phyloP scores from a whole-genome alignment of 768 basidiomycete species.

The Lactarius trivialis region DNA sequence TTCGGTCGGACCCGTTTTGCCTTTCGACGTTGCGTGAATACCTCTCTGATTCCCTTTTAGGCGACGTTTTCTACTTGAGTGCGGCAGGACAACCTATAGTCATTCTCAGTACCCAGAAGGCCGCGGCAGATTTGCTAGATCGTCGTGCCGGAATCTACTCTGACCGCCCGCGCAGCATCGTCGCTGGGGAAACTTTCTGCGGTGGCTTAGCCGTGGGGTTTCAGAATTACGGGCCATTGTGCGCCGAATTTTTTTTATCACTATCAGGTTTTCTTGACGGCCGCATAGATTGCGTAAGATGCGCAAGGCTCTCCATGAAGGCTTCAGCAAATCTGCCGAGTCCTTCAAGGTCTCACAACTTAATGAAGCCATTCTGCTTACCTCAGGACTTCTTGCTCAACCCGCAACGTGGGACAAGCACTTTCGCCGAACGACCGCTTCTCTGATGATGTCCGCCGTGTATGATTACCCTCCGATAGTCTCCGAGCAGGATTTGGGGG shows the following conservation, averaged over 20 bases:
- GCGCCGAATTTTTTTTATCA: neutral
- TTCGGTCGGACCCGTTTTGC: conserved; percentile 5
- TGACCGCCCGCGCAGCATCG: conserved; percentile 18
- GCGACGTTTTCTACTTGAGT: conserved; percentile 20
- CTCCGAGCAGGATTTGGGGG: too few relatives aligned
- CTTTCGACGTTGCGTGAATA: too few relatives aligned
- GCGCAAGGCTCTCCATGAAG: too few relatives aligned
- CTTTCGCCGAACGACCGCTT: too few relatives aligned
- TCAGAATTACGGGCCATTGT: conserved; percentile 18
- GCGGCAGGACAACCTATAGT: conserved; percentile 22
- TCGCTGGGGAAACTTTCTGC: conserved; percentile 13
- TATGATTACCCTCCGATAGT: too few relatives aligned
- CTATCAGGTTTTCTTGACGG: neutral
- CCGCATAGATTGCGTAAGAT: conserved; percentile 19
- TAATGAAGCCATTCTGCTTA: too few relatives aligned
- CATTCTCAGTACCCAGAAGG: conserved; percentile 24
- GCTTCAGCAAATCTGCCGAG: too few relatives aligned
- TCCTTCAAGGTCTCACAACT: too few relatives aligned
- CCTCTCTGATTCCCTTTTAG: neutral
- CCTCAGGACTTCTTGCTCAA: neutral
- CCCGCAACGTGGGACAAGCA: too few relatives aligned
- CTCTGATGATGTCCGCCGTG: too few relatives aligned
- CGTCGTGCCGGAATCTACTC: too few relatives aligned
- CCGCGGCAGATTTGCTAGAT: too few relatives aligned
- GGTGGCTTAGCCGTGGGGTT: conserved; percentile 19